Conservation (phyloP, 306 rosid species). For the Clitoria ternatea region DNA sequence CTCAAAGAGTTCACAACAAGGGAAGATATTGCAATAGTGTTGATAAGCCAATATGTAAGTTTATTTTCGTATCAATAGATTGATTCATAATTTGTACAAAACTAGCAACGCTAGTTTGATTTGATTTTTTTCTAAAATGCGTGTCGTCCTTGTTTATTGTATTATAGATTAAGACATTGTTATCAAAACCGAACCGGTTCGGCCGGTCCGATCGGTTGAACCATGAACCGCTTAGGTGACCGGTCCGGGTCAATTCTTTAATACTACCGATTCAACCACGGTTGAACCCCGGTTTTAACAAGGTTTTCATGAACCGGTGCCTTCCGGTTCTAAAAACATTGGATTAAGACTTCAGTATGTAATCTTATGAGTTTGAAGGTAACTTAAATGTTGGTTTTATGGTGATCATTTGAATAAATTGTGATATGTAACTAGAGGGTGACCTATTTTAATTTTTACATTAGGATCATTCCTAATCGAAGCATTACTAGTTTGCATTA, state of each 20-base stretch:
- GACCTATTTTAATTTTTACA: too few relatives aligned
- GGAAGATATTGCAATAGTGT: conserved; percentile 65
- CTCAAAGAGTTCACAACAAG: conserved; percentile 71
- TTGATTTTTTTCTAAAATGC: not conserved
- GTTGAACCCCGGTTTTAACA: too few relatives aligned
- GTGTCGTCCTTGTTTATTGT: not conserved
- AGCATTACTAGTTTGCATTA: not conserved
- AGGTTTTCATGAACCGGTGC: too few relatives aligned
- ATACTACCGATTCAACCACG: too few relatives aligned
- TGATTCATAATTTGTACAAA: not conserved
- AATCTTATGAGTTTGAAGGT: not conserved
- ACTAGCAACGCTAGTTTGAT: not conserved
- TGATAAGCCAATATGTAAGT: conserved; percentile 85
- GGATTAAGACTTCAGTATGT: not conserved
- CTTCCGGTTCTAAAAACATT: too few relatives aligned
- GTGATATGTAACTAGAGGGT: too few relatives aligned
- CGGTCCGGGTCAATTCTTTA: too few relatives aligned
- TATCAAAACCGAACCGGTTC: too few relatives aligned
- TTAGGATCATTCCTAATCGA: too few relatives aligned
- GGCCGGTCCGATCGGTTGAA: too few relatives aligned
- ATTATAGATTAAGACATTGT: not conserved
- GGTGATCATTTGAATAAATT: conserved; percentile 7
- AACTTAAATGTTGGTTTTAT: not conserved
- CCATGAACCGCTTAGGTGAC: too few relatives aligned
- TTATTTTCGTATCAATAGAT: not conserved